Evolutionary conservation across 2,329 filamentous ascomycete genomes (phyloP), one percentile per base, ranked within the genome.

Genomic region (Stagonosporopsis vannaccii): DNA sequence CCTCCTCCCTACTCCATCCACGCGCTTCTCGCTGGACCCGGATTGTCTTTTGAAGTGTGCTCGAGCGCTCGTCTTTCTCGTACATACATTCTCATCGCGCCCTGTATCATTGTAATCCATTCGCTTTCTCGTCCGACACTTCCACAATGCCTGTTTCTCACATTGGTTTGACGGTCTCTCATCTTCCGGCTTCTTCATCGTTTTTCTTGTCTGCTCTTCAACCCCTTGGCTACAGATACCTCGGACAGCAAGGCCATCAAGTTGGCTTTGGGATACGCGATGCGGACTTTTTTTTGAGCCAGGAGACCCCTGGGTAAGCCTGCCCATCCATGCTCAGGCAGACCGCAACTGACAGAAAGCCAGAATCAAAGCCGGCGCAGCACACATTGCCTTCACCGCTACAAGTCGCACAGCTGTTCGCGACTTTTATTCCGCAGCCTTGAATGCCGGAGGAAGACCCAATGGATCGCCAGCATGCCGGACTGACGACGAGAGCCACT

Each of bases 171-270:
- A 87, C 85, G 33, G 92, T 96, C 70, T 88, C 87, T 58, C 88
- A 93, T 75, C 85, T 96, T 50, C 86, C 91, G 51, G 86, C 88
- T 32, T 90, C 92, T 3, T 87, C 89, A 45, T 95, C 91, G 7
- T 96, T 96, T 80, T 96, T 92, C 77, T 85, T 92, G 20, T 85
- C 90, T 60, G 83, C 92, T 62, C 83, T 91, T 7, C 90, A 94
- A 66, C 89, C 91, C 3, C 82, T 96, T 20, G 90, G 90, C 33
- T 87, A 96, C 59, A 84, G 84, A 58, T 96, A 87, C 72, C 83
- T 91, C 60, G 85, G 84, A 52, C 80, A 84, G 56, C 81, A 84
- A 71, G 84, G 85, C 47, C 81, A 85, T 60, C 85, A 85, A 50
- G 83, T 88, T 61, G 86, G 84, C 5, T 83, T 88, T 63, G 86